Evolutionary conservation across 2,329 filamentous ascomycete species (phyloP).

Genomic region (Pezicula radicicola): DNA sequence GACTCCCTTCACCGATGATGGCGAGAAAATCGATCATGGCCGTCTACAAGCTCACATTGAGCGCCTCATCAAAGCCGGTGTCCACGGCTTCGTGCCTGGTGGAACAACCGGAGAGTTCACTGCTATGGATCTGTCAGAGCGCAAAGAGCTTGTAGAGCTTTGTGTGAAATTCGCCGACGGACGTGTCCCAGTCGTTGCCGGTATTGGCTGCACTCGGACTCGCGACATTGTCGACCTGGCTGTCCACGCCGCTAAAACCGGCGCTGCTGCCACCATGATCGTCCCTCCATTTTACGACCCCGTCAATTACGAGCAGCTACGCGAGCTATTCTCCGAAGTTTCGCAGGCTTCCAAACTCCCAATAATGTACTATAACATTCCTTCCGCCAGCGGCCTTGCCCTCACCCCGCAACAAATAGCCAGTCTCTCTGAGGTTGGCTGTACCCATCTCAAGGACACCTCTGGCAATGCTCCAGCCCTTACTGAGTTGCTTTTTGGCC

Average conservation of each 20-base stretch:
- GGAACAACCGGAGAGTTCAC: conserved; percentile 50
- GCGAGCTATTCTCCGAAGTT: conserved; percentile 38
- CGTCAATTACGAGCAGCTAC: conserved; percentile 35
- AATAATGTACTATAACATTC: conserved; percentile 50
- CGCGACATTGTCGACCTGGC: conserved; percentile 37
- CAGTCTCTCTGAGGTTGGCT: conserved; percentile 39
- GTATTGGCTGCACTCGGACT: conserved; percentile 42
- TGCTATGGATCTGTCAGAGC: conserved; percentile 38
- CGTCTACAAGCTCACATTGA: conserved; percentile 42
- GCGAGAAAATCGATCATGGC: conserved; percentile 35
- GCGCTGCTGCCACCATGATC: conserved; percentile 43
- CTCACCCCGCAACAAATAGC: conserved; percentile 41
- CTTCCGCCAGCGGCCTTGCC: conserved; percentile 40
- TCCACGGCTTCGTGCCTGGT: conserved; percentile 47
- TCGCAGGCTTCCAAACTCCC: conserved; percentile 36
- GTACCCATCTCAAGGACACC: conserved; percentile 49
- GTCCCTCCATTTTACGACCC: conserved; percentile 49
- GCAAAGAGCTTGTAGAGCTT: conserved; percentile 40
- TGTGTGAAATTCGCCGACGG: conserved; percentile 34
- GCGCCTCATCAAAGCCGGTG: conserved; percentile 38
- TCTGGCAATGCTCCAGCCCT: conserved; percentile 47
- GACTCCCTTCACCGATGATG: conserved; percentile 43
- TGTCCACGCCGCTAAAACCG: conserved; percentile 33
- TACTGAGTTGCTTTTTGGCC: conserved; percentile 44
- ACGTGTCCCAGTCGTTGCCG: conserved; percentile 39